Percentiles rank a stretch among this genome's conserved stretches.
Evolutionary conservation across 441 rosid genomes (phyloP).

Genomic region (Capsella rubella): DNA sequence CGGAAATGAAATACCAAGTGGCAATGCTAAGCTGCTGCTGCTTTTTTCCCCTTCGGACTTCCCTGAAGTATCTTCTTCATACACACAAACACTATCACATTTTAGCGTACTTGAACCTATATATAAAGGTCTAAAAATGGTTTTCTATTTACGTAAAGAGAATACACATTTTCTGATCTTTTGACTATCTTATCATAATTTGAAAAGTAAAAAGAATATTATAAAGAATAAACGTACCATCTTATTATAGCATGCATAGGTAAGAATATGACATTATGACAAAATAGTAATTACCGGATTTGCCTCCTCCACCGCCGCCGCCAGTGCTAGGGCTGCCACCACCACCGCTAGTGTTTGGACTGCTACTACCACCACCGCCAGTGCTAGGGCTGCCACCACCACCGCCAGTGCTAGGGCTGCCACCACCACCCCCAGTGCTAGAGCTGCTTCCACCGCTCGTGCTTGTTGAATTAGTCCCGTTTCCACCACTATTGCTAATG

Average conservation of each 20-base stretch:
- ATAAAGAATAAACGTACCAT: too few relatives aligned
- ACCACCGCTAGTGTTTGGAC: conserved; percentile 37
- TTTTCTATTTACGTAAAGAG: too few relatives aligned
- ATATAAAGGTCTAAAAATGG: too few relatives aligned
- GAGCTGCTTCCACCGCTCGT: neutral
- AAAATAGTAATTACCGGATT: neutral
- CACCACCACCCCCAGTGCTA: neutral
- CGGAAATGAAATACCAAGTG: neutral
- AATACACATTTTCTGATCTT: too few relatives aligned
- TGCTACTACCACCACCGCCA: conserved; percentile 45
- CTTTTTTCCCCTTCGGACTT: neutral
- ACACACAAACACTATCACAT: neutral
- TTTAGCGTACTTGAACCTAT: neutral
- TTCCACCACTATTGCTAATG: conserved; percentile 40
- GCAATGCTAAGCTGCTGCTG: neutral
- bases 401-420: conserved; percentile 37
- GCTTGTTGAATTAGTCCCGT: conserved; percentile 24
- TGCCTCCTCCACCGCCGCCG: conserved; percentile 12
- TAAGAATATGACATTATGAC: neutral
- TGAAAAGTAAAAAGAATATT: too few relatives aligned
- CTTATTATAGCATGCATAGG: neutral
- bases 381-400: conserved; percentile 9
- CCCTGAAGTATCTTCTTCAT: neutral
- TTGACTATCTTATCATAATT: too few relatives aligned
- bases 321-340: neutral